Base-by-base conservation (phyloP, 2,329 filamentous ascomycete genomes). In the Cladophialophora exuberans region DNA sequence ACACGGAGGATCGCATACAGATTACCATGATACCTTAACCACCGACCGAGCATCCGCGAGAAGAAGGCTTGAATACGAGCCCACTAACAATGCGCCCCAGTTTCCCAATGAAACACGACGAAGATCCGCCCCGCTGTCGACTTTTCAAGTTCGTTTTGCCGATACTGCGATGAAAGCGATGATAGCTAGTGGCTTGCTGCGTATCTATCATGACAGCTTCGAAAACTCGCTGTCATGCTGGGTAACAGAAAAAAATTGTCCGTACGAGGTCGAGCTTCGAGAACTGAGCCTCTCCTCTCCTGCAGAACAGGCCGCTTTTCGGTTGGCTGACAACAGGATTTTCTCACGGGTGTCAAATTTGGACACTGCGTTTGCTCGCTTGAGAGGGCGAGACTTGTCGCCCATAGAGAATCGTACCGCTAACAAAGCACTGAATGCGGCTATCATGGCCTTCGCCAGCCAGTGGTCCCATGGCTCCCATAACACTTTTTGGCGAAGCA, bases 281-380 rank as follows among this genome's bases (percentile, higher is more conserved):
- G 48, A 62, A 7, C 42, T 56, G 4, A 63, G 76, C 62, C 36
- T 25, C 6, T 11, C 30, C 3, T 55, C 55, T 70, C 74, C 53
- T 70, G 76, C 59, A 72, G 71, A 54, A 74, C 61, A 74, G 74
- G 52, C 73, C 69, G 10, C 63, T 73, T n/a, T 73, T 70, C 10
- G 76, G 71, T 54, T 77, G 71, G 71, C 57, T 73, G 54, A 76
- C 73, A 75, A 75, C 51, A 67, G 73, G 20, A 76, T 76, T 42
- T 76, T 74, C 43, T 70, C 72, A 26, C 70, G 73, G 3, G 74
- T 76, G 0, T 74, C 73, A 41, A 69, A 68, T 10, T 65, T 77
- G 15, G 74, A 77, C 60, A 69, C 68, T 30, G 63, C 71, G 28
- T 70, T 71, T 13, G 63, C 71, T 1, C 64, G 65, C 6, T 66